Percentiles rank a stretch among this genome's conserved stretches.
Conservation (phyloP, 2,329 filamentous ascomycete genomes). For the Colletotrichum limetticola region DNA sequence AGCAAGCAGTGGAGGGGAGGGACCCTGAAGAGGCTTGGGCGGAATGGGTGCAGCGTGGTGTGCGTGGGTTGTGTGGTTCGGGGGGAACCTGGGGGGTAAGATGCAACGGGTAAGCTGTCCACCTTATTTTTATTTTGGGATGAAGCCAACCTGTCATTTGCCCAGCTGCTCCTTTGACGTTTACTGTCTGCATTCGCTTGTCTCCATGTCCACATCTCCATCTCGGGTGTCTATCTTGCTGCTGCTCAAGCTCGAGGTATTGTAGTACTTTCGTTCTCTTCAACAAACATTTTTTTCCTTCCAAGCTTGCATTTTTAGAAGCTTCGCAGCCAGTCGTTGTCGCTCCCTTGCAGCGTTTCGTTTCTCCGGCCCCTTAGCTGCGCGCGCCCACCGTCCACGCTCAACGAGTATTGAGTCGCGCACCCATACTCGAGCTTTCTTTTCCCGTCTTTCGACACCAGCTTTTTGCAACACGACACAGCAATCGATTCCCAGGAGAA, state of each 20-base stretch:
- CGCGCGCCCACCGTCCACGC: not conserved
- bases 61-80: conserved; percentile 2
- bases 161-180: not conserved
- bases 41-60: conserved; percentile 7
- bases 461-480: not conserved
- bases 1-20: conserved; percentile 29
- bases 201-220: not conserved
- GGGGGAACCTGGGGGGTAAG: not conserved
- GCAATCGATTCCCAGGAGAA: not conserved
- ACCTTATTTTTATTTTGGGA: conserved; percentile 35
- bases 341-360: not conserved
- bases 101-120: conserved; percentile 29
- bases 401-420: not conserved
- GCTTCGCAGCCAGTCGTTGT: not conserved
- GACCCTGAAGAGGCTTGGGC: conserved; percentile 26
- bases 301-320: not conserved
- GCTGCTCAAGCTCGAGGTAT: not conserved
- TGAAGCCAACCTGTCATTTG: conserved; percentile 40
- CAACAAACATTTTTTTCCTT: not conserved
- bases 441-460: not conserved
- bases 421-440: not conserved
- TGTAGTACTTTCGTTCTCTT: not conserved
- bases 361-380: not conserved
- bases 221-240: not conserved
- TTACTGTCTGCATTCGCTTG: not conserved